Conservation (phyloP, 192 early-diverging fungal genomes). For the Geosiphon pyriformis region DNA sequence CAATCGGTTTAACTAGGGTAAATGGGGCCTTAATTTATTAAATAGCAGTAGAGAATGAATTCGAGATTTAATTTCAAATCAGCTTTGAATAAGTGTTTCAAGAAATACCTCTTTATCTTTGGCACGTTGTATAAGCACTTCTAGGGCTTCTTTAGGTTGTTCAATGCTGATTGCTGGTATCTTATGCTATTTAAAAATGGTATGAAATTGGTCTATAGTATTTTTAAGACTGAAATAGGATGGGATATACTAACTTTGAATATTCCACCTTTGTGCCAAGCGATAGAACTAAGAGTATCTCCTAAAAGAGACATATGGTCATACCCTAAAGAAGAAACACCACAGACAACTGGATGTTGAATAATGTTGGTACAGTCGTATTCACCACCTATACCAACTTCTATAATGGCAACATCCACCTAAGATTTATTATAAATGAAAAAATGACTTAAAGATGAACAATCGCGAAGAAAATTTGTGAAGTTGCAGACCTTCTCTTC, state of each 20-base stretch:
- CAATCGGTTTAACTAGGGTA: constrained; percentile 26
- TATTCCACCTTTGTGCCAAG: constrained; percentile 83
- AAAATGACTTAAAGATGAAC: background rate
- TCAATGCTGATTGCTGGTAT: constrained; percentile 66
- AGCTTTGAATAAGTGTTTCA: background rate
- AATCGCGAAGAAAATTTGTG: background rate
- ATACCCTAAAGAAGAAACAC: constrained; percentile 71
- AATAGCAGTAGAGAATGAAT: no score
- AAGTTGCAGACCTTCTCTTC: constrained; percentile 51
- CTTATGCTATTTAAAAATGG: constrained; percentile 26
- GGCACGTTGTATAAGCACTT: constrained; percentile 63
- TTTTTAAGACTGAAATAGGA: no score
- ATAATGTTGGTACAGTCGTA: constrained; percentile 84
- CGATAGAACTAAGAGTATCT: constrained; percentile 68
- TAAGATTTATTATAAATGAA: constrained; percentile 22
- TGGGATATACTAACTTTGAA: constrained; percentile 44
- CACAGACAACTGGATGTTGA: constrained; percentile 67
- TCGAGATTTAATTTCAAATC: background rate
- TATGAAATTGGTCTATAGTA: background rate
- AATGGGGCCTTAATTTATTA: constrained; percentile 40
- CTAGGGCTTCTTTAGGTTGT: constrained; percentile 64
- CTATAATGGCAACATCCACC: constrained; percentile 76
- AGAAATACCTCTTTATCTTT: constrained; percentile 56
- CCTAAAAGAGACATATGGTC: constrained; percentile 72
- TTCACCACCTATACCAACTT: constrained; percentile 80